phyloP scores from a whole-genome alignment of 306 rosid genomes.

The Pyrus pyrifolia region DNA sequence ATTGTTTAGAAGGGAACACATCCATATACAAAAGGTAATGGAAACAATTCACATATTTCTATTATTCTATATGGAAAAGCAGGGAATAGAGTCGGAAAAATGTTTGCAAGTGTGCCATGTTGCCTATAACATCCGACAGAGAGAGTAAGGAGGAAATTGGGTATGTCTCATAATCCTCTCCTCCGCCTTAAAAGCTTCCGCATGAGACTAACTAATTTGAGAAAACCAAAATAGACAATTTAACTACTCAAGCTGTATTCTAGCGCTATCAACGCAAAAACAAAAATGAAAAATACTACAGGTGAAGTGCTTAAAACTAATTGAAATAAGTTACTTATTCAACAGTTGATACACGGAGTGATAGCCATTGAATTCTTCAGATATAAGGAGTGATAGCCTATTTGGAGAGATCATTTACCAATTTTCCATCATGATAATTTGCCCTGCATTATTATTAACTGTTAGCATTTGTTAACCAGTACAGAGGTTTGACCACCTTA shows the following conservation, averaged over 20 bases:
- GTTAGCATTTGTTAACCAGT: neutral
- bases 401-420: neutral
- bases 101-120: neutral
- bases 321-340: neutral
- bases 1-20: neutral
- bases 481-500: constrained; percentile 21
- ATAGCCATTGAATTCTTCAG: too few species aligned
- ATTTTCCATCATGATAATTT: neutral
- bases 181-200: neutral
- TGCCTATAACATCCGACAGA: neutral
- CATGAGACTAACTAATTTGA: too few species aligned
- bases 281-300: neutral
- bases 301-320: neutral
- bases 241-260: neutral
- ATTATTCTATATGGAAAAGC: neutral
- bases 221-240: neutral
- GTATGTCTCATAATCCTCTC: neutral
- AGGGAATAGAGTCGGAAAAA: neutral
- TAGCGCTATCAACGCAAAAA: neutral
- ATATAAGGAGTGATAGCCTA: neutral
- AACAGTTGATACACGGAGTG: neutral
- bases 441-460: neutral
- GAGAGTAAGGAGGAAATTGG: neutral
- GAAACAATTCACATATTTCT: neutral
- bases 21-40: neutral